Evolutionary conservation across 2,329 filamentous ascomycete species (phyloP).

Genomic region (Dothistroma pini): DNA sequence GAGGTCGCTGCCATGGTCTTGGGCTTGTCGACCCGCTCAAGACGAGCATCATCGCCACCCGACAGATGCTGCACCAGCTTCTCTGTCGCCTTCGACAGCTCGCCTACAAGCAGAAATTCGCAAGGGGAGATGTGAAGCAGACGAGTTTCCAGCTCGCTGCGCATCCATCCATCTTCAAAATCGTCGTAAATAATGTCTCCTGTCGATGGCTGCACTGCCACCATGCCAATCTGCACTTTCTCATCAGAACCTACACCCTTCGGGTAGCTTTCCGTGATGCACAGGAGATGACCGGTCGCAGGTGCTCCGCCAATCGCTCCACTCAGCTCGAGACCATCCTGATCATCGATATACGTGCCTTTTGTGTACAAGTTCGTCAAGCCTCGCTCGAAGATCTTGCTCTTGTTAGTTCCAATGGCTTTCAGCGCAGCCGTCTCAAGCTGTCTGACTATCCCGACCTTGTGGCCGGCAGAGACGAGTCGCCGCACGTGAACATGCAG

Average conservation of each 20-base stretch:
- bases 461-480: slow-evolving; percentile 86
- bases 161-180: slow-evolving; percentile 97
- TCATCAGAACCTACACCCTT: slow-evolving; percentile 85
- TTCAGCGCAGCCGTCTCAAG: slow-evolving; percentile 94
- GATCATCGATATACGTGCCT: slow-evolving; percentile 93
- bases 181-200: slow-evolving; percentile 94
- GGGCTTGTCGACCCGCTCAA: slow-evolving; percentile 71
- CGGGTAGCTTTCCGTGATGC: slow-evolving; percentile 78
- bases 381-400: slow-evolving; percentile 85
- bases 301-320: slow-evolving; percentile 54
- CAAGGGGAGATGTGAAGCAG: slow-evolving; percentile 92
- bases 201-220: slow-evolving; percentile 92
- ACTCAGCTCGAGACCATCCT: slow-evolving; percentile 68
- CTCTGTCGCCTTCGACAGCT: slow-evolving; percentile 84
- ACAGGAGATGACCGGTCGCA: slow-evolving; percentile 82
- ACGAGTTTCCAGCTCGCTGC: slow-evolving; percentile 92
- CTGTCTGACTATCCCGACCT: slow-evolving; percentile 92
- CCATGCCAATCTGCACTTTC: slow-evolving; percentile 83
- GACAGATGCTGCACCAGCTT: slow-evolving; percentile 89
- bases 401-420: slow-evolving; percentile 90
- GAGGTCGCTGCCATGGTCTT: slow-evolving; percentile 82
- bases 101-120: slow-evolving; percentile 89
- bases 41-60: slow-evolving; percentile 79
- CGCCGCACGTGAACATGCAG: slow-evolving; percentile 92
- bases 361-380: slow-evolving; percentile 98